A percentile compares a stretch with the other conserved stretches of the same genome.
These are phyloP conservation scores for Haplographium delicatum DNA, from an alignment of 495 filamentous ascomycete species.

Conservation along the genomic window DNA sequence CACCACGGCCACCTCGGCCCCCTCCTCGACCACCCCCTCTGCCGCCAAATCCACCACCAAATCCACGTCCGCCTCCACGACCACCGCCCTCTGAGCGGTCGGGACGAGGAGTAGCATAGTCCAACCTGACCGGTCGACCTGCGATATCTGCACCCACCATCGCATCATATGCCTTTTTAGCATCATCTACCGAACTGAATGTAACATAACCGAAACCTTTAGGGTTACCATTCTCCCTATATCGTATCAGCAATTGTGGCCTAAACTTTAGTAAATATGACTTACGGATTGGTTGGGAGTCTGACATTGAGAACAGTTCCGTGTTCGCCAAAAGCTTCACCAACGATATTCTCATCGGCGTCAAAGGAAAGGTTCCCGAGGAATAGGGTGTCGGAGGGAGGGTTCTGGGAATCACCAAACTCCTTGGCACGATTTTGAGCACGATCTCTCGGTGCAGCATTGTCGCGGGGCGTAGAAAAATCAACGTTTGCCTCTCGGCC, in stretches of 20 bases:
- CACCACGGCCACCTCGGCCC: slow-evolving; percentile 60
- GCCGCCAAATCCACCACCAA: slow-evolving; percentile 43
- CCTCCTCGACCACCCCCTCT: slow-evolving; percentile 52
- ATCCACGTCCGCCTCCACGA: slow-evolving; percentile 46
- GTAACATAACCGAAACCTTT: slow-evolving; percentile 97
- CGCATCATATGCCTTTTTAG: slow-evolving; percentile 66
- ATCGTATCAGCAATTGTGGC: slow-evolving; percentile 31
- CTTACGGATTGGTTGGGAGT: slow-evolving; percentile 79
- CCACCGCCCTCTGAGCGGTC: slow-evolving; percentile 46
- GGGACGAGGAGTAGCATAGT: slow-evolving; percentile 78
- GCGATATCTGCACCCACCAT: slow-evolving; percentile 71
- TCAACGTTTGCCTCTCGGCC: slow-evolving; percentile 86
- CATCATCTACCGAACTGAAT: slow-evolving; percentile 79
- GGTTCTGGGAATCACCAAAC: slow-evolving; percentile 72
- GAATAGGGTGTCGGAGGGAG: slow-evolving; percentile 83
- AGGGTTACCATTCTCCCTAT: slow-evolving; percentile 70
- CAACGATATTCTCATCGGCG: slow-evolving; percentile 68
- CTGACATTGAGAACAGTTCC: slow-evolving; percentile 70
- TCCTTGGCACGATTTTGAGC: slow-evolving; percentile 62
- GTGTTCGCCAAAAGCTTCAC: slow-evolving; percentile 67
- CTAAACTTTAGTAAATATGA: slow-evolving; percentile 7
- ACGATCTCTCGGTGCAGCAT: slow-evolving; percentile 49
- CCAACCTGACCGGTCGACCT: slow-evolving; percentile 79
- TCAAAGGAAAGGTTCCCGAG: slow-evolving; percentile 90
- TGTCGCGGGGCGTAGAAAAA: slow-evolving; percentile 67